Conservation (phyloP, 768 basidiomycete genomes). For the Hydnum rufescens region DNA sequence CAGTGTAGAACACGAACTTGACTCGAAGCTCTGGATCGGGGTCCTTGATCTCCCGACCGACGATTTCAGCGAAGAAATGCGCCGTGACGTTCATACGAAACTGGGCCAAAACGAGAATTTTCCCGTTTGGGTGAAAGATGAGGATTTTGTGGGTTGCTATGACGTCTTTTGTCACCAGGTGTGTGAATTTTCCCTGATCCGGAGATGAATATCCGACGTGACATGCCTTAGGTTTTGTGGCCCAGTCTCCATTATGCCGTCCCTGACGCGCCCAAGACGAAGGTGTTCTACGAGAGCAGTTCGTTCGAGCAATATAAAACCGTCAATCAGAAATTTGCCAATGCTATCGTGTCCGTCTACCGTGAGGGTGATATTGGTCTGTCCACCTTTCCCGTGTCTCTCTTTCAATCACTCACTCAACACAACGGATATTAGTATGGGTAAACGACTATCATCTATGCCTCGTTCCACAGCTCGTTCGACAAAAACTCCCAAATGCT, state of each 20-base stretch:
- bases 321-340: constrained; percentile 82
- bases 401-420: constrained; percentile 29
- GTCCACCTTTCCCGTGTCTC: constrained; percentile 2
- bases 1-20: constrained; percentile 36
- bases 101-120: constrained; percentile 24
- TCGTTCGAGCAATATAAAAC: constrained; percentile 72
- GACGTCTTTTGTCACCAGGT: constrained; percentile 78
- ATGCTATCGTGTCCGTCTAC: constrained; percentile 59
- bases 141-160: constrained; percentile 59
- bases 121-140: constrained; percentile 48
- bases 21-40: constrained; percentile 42
- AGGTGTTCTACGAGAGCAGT: constrained; percentile 55
- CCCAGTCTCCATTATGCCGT: constrained; percentile 73
- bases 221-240: constrained; percentile 41
- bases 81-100: constrained; percentile 34
- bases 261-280: constrained; percentile 74
- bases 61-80: constrained; percentile 33
- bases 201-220: neutral
- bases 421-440: constrained; percentile 12
- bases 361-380: constrained; percentile 70
- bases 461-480: constrained; percentile 73
- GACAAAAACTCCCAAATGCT: constrained; percentile 40
- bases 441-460: constrained; percentile 95
- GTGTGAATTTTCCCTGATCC: constrained; percentile 8
- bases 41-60: constrained; percentile 59